Evolutionary conservation across 169 alveolate genomes (phyloP), one percentile per base, ranked within the genome.

Genomic region (Eimeria necatrix): DNA sequence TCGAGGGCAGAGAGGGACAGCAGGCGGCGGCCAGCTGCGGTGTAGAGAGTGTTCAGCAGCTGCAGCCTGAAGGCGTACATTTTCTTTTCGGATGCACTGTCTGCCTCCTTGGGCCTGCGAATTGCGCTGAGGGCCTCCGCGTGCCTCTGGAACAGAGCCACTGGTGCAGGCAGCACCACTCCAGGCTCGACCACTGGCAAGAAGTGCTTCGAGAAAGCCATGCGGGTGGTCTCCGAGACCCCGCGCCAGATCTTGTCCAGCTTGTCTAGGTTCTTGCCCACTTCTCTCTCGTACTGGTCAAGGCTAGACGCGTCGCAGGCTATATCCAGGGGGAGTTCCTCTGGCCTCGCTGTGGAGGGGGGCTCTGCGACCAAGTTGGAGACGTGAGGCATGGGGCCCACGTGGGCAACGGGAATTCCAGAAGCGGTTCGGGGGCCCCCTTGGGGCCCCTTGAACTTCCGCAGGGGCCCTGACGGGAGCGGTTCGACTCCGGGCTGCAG

Each of bases 61-160:
- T 16, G 59, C 6, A 74, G 60, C 12, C 85, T 49, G 24, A 32
- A 10, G 4, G 59, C 85, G 32, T 74, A 74, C 9, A 8, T 22
- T 3, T 46, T 9, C 32, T 74, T 74, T 46, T 41, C 60, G 2
- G 9, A 3, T 4, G 85, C 10, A 14, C 59, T 74, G 24, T 20
- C 80, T 4, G 60, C 12, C 4, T 74, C 60, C 26, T 14, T 22
- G 9, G 60, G 60, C 4, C 52, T 3, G 4, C 16, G 9, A 12
- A 74, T 14, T 0, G 26, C 26, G 0, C 85, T 20, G 22, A 74
- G 59, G 8, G 85, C 85, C 85, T 74, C 85, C 32, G 85, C 52
- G 32, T 74, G 85, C 26, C 85, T 49, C n/a, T 74, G 60, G 53
- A 74, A 74, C 16, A 74, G 3, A 41, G 85, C 85, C 49, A 74